phyloP scores from a whole-genome alignment of 1,284 basidiomycete species.

The Ceratobasidium sp. region DNA sequence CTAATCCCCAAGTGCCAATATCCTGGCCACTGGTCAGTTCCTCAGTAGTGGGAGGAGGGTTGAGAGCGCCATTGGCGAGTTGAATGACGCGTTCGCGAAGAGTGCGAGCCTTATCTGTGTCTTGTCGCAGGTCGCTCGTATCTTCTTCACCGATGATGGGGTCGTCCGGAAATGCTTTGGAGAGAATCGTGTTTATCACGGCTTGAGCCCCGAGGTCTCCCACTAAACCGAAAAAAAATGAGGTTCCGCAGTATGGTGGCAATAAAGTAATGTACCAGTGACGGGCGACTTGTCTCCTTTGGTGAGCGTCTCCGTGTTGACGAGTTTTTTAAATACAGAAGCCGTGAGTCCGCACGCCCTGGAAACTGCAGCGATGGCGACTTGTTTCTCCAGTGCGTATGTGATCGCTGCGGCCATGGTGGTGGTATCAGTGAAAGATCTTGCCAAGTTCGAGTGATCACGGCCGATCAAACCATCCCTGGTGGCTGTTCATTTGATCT shows the following conservation, averaged over 20 bases:
- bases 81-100: conserved; percentile 76
- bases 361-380: conserved; percentile 89
- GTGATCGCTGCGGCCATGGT: conserved; percentile 49
- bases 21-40: conserved; percentile 61
- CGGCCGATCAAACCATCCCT: neutral
- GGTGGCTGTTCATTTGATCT: neutral
- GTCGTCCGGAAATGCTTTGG: conserved; percentile 80
- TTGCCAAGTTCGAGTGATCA: neutral
- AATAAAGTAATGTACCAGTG: conserved; percentile 65
- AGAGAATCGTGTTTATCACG: conserved; percentile 80
- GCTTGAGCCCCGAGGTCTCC: conserved; percentile 93
- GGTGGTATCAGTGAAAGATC: too few relatives aligned
- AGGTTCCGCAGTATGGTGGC: neutral
- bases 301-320: conserved; percentile 84
- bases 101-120: conserved; percentile 50
- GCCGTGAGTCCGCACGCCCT: conserved; percentile 85
- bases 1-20: conserved; percentile 66
- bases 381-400: conserved; percentile 63
- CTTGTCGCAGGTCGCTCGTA: conserved; percentile 75
- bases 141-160: conserved; percentile 97
- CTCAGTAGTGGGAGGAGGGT: conserved; percentile 49
- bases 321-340: conserved; percentile 86
- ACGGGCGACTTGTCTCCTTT: conserved; percentile 97
- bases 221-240: conserved; percentile 59
- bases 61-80: conserved; percentile 84